Conservation (phyloP, 441 rosid genomes). For the Populus tomentosa region DNA sequence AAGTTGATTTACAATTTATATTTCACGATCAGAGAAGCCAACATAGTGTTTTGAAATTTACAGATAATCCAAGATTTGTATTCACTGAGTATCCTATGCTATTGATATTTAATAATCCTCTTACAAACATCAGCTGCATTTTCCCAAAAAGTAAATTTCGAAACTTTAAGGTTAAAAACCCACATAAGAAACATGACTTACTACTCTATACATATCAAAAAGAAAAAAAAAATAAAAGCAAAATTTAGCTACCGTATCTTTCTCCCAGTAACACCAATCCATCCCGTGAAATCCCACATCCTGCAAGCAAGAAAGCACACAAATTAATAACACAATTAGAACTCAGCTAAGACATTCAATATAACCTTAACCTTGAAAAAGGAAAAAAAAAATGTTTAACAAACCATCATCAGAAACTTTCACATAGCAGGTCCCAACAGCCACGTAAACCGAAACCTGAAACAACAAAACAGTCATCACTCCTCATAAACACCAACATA, state of each 20-base stretch:
- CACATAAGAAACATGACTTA: not conserved
- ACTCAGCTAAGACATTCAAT: not conserved
- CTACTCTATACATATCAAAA: not conserved
- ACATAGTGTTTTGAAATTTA: not conserved
- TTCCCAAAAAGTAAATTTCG: not conserved
- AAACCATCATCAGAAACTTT: slow-evolving; percentile 93
- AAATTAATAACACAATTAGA: not conserved
- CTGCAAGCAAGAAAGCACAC: slow-evolving; percentile 34
- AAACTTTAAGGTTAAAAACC: not conserved
- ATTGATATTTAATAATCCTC: not conserved
- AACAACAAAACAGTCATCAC: slow-evolving; percentile 6
- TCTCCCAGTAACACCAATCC: slow-evolving; percentile 79
- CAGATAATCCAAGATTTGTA: not conserved
- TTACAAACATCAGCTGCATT: not conserved
- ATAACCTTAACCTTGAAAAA: slow-evolving; percentile 9
- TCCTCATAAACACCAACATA: not conserved
- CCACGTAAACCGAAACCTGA: slow-evolving; percentile 73
- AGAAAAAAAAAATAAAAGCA: slow-evolving; percentile 1
- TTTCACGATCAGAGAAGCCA: not conserved
- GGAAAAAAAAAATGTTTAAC: not conserved
- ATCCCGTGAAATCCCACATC: slow-evolving; percentile 87
- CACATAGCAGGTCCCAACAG: slow-evolving; percentile 50
- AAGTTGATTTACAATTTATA: not conserved
- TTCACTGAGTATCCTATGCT: not conserved
- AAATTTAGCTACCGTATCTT: slow-evolving; percentile 66